Evolutionary conservation across 192 early-diverging fungal genomes (phyloP), one percentile per base, ranked within the genome.

Genomic region (Diversispora epigaea): DNA sequence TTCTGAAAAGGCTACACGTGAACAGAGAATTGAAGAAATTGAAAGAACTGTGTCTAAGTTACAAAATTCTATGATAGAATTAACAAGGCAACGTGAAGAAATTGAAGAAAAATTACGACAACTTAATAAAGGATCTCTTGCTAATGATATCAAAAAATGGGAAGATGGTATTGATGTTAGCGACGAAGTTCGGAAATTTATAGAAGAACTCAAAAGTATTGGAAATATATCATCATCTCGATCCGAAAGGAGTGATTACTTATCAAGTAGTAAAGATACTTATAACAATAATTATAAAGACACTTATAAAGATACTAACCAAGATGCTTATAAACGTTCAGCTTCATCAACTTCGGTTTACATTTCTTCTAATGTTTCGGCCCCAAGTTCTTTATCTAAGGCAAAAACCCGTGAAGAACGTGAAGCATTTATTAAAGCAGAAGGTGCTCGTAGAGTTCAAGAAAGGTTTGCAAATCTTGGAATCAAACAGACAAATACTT

Each of bases 381-480:
- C 74, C 46, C 73, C 76, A 68, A 63, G 45, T 74, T 75, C 73
- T 52, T 52, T 44, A n/a, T 73, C 61, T 11, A 78, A 65, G 14
- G 5, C 72, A 41, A 82, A 82, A 50, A 79, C 87, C 8, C 79
- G 83, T 4, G 83, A 83, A 44, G 87, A 86, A 57, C 75, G 82
- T 40, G 72, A 68, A 14, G 79, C 82, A 6, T 79, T 79, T 50
- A 87, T 89, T 58, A 79, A 84, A 52, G 85, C 84, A 15, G 83
- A 86, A 76, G 84, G 83, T 1, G 79, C 86, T 19, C 81, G 83
- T 67, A 78, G 82, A 45, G 75, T 87, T 25, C 80, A 84, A 19
- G 83, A 86, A 73, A 77, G 79, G n/a, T 81, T 79, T 56, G 81
- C 76, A 47, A 75, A 71, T 39, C 62, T 83, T 11, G 71, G 77